A percentile compares a stretch with the other conserved stretches of the same genome.
Conservation (phyloP, 495 filamentous ascomycete species). For the Penicillium steckii region DNA sequence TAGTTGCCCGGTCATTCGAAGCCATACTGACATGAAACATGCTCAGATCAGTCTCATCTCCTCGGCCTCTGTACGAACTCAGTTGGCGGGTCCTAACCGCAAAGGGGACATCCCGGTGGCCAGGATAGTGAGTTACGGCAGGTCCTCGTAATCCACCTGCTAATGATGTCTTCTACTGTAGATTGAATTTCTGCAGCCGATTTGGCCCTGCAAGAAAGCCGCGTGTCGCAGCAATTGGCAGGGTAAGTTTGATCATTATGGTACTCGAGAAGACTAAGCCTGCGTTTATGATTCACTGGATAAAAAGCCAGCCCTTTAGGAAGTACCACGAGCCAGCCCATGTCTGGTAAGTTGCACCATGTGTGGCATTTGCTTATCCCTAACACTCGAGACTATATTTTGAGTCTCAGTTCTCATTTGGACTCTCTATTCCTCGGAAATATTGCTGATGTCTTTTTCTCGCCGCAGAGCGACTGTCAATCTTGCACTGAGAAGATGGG, state of each 20-base stretch:
- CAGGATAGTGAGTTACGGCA: neutral
- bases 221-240: neutral
- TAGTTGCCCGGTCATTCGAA: neutral
- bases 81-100: neutral
- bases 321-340: neutral
- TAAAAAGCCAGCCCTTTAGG: neutral
- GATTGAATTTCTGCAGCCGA: neutral
- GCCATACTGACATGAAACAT: neutral
- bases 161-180: neutral
- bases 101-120: neutral
- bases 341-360: neutral
- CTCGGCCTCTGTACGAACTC: neutral
- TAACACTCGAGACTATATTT: neutral
- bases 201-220: neutral
- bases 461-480: neutral
- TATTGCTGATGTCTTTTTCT: neutral
- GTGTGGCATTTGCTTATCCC: neutral
- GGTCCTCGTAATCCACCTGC: neutral
- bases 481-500: neutral
- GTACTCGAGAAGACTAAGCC: neutral
- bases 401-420: neutral
- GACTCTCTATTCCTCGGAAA: neutral
- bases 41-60: neutral
- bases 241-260: neutral
- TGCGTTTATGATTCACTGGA: neutral